Conservation (phyloP, 495 filamentous ascomycete genomes). For the Aspergillus steynii region DNA sequence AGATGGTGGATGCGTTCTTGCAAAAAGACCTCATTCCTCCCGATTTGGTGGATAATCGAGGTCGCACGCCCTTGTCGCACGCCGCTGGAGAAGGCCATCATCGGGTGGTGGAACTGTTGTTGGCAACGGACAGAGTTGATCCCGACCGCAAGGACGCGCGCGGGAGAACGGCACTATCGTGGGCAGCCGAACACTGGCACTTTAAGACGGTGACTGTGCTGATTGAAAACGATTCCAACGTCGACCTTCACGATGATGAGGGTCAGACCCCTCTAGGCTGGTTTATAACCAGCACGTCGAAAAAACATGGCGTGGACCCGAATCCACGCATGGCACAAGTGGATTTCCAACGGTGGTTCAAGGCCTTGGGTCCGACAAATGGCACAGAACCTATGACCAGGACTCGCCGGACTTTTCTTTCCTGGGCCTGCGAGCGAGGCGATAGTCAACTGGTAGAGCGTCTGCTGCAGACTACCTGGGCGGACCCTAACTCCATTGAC, state of each 20-base stretch:
- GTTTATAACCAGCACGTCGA: slow-evolving; percentile 13
- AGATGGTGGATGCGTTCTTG: slow-evolving; percentile 16
- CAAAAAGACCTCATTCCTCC: slow-evolving; percentile 12
- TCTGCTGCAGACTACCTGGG: slow-evolving; percentile 15
- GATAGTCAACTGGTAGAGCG: slow-evolving; percentile 10
- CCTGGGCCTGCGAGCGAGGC: slow-evolving; percentile 17
- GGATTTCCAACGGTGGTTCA: slow-evolving; percentile 14
- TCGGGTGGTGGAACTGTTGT: slow-evolving; percentile 13
- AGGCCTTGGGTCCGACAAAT: slow-evolving; percentile 5
- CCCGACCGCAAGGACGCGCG: slow-evolving; percentile 15
- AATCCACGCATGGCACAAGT: neutral
- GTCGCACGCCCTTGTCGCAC: slow-evolving; percentile 19
- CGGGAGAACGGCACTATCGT: slow-evolving; percentile 20
- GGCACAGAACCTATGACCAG: slow-evolving; percentile 16
- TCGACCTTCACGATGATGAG: slow-evolving; percentile 15
- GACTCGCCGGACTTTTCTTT: slow-evolving; percentile 18
- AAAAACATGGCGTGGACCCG: neutral
- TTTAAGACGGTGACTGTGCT: slow-evolving; percentile 13
- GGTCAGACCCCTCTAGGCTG: slow-evolving; percentile 19
- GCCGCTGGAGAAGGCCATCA: slow-evolving; percentile 16
- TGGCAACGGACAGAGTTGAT: slow-evolving; percentile 14
- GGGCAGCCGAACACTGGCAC: slow-evolving; percentile 18
- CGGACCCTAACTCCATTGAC: slow-evolving; percentile 18
- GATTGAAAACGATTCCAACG: slow-evolving; percentile 14
- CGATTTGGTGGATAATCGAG: slow-evolving; percentile 12